Evolutionary conservation across 2,329 filamentous ascomycete species (phyloP).

Genomic region (Alternaria sp.): DNA sequence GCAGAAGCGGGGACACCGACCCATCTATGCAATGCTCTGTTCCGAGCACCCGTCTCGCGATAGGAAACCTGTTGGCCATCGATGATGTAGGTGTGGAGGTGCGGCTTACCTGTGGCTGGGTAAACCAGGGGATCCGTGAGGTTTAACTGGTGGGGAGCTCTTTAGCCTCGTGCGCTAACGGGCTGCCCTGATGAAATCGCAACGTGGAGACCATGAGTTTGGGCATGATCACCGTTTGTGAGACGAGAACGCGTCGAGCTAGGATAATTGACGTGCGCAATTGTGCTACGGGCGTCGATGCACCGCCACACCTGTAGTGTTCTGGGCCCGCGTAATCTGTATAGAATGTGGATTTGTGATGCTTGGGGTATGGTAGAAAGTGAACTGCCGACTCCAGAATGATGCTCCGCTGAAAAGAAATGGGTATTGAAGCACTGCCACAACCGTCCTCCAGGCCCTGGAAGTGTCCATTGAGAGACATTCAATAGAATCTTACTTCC

Average conservation of each 20-base stretch:
- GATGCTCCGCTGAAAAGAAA: conserved; percentile 3
- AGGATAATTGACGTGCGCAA: neutral
- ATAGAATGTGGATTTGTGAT: neutral
- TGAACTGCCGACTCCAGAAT: conserved; percentile 1
- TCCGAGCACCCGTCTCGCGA: conserved; percentile 3
- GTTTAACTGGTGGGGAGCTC: neutral
- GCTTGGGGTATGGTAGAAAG: neutral
- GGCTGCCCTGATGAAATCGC: neutral
- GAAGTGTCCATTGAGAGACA: neutral
- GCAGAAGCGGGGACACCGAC: neutral
- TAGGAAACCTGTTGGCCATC: neutral
- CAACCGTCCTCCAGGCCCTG: neutral
- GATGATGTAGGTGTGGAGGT: conserved; percentile 7
- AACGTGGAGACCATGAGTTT: neutral
- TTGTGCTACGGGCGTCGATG: neutral
- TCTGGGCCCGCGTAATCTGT: neutral
- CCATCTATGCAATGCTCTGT: neutral
- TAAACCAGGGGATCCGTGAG: neutral
- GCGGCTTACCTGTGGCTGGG: conserved; percentile 1
- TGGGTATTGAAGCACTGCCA: conserved; percentile 1
- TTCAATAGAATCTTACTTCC: conserved; percentile 20
- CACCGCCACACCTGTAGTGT: neutral
- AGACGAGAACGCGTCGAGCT: neutral
- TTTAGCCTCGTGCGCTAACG: neutral
- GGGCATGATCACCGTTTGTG: neutral